Evolutionary conservation across 2,329 filamentous ascomycete species (phyloP).

Genomic region (Orbilia quercus): DNA sequence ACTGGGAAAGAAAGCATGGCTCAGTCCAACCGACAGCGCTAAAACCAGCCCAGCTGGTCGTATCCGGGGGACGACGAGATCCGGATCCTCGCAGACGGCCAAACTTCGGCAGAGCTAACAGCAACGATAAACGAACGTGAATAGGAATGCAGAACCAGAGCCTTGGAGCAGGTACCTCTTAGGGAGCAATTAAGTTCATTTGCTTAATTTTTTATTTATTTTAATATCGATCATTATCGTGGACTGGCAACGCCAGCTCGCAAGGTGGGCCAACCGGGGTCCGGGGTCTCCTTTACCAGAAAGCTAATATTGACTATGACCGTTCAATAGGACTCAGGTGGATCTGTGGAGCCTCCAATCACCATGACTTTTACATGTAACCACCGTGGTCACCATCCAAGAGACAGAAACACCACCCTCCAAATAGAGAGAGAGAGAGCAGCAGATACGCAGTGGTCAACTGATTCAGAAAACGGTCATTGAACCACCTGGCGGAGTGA

Average conservation of each 20-base stretch:
- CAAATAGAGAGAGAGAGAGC: background rate
- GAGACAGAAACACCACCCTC: background rate
- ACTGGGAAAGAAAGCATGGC: constrained; percentile 32
- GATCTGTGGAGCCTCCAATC: too few species aligned
- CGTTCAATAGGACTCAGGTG: too few species aligned
- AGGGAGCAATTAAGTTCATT: constrained; percentile 18
- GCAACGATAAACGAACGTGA: too few species aligned
- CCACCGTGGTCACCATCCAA: too few species aligned
- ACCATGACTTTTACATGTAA: background rate
- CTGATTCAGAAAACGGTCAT: constrained; percentile 33
- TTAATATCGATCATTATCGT: constrained; percentile 43
- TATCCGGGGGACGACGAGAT: constrained; percentile 20
- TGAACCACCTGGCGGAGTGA: constrained; percentile 32
- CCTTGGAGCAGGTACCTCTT: too few species aligned
- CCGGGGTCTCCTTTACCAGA: constrained; percentile 40
- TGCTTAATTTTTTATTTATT: constrained; percentile 20
- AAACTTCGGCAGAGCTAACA: constrained; percentile 54
- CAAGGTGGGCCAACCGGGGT: constrained; percentile 19
- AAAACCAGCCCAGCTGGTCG: constrained; percentile 36
- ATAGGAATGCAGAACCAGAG: constrained; percentile 29
- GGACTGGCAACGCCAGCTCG: constrained; percentile 17
- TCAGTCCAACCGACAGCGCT: constrained; percentile 41
- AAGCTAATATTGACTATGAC: too few species aligned
- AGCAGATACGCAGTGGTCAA: constrained; percentile 18
- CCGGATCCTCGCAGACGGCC: constrained; percentile 46